phyloP scores from a whole-genome alignment of 2,329 filamentous ascomycete genomes.

The Neopestalotiopsis clavispora region DNA sequence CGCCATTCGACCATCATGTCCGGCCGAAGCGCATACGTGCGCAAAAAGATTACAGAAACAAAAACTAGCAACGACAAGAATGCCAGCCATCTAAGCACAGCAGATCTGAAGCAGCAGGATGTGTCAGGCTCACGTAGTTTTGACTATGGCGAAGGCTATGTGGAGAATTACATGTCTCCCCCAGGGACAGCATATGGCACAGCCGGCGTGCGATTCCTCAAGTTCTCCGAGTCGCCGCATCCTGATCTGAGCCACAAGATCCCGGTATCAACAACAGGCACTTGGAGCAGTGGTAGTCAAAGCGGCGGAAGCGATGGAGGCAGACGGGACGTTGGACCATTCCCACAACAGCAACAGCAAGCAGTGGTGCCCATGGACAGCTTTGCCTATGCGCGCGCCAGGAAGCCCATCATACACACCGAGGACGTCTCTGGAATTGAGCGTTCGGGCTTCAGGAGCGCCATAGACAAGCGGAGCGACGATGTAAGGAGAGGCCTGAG shows the following conservation, averaged over 20 bases:
- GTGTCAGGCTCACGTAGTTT: slow-evolving; percentile 38
- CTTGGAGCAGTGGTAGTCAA: slow-evolving; percentile 41
- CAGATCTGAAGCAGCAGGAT: slow-evolving; percentile 26
- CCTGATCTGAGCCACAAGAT: slow-evolving; percentile 31
- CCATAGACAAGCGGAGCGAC: slow-evolving; percentile 61
- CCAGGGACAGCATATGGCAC: slow-evolving; percentile 48
- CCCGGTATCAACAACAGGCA: slow-evolving; percentile 30
- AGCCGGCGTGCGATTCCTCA: slow-evolving; percentile 49
- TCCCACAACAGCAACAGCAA: slow-evolving; percentile 19
- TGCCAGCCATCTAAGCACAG: slow-evolving; percentile 30
- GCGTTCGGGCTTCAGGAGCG: slow-evolving; percentile 56
- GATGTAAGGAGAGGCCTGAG: slow-evolving; percentile 56
- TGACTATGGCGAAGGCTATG: slow-evolving; percentile 43
- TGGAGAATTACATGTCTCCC: slow-evolving; percentile 43
- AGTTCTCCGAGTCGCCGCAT: slow-evolving; percentile 48
- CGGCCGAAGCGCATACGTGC: slow-evolving; percentile 61
- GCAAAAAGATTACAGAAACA: slow-evolving; percentile 61
- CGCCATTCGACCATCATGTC: slow-evolving; percentile 48
- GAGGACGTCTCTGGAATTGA: slow-evolving; percentile 60
- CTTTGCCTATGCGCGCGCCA: slow-evolving; percentile 47
- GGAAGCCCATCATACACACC: slow-evolving; percentile 49
- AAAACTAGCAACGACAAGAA: slow-evolving; percentile 38
- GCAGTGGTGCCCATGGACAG: slow-evolving; percentile 42
- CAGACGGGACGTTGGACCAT: slow-evolving; percentile 32
- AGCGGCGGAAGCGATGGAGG: slow-evolving; percentile 44